A percentile compares a stretch with the other conserved stretches of the same genome.
Conservation (phyloP, 1,284 basidiomycete species). For the Cutaneotrichosporon mucoides region DNA sequence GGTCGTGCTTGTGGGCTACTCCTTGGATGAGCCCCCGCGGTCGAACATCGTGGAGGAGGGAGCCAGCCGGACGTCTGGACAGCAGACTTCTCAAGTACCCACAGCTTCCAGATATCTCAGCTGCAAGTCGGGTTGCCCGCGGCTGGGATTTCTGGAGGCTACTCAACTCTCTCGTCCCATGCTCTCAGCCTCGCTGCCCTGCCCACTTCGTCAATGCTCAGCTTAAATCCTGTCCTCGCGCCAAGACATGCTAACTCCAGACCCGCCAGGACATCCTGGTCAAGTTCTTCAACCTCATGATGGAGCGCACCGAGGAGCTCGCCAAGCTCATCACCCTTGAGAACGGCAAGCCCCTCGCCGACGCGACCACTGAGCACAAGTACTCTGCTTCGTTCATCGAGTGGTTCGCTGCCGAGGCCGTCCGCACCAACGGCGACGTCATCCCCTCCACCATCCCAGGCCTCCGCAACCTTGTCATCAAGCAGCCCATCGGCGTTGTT, state of each 20-base stretch:
- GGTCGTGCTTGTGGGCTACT: too few species aligned
- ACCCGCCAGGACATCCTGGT: conserved; percentile 69
- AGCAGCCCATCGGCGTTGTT: conserved; percentile 49
- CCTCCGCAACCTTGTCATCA: conserved; percentile 76
- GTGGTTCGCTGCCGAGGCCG: conserved; percentile 77
- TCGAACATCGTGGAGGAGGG: too few species aligned
- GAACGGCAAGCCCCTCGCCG: conserved; percentile 80
- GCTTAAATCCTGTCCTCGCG: too few species aligned
- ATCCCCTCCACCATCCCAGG: conserved; percentile 69
- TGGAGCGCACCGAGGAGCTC: conserved; percentile 74
- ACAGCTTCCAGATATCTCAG: too few species aligned
- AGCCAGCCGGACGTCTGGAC: too few species aligned
- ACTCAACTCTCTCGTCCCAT: too few species aligned
- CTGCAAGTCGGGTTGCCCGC: too few species aligned
- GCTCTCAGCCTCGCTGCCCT: too few species aligned
- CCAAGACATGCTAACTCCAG: conserved; percentile 25
- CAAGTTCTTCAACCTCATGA: conserved; percentile 69
- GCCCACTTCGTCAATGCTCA: too few species aligned
- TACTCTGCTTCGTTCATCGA: conserved; percentile 81
- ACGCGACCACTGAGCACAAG: conserved; percentile 71
- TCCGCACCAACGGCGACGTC: conserved; percentile 59
- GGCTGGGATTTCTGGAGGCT: too few species aligned
- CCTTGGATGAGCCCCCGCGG: too few species aligned
- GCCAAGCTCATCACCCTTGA: conserved; percentile 78
- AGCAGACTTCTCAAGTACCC: too few species aligned